These are phyloP conservation scores for Clonostachys rosea DNA, from an alignment of 2,329 filamentous ascomycete species.

Conservation along the genomic window DNA sequence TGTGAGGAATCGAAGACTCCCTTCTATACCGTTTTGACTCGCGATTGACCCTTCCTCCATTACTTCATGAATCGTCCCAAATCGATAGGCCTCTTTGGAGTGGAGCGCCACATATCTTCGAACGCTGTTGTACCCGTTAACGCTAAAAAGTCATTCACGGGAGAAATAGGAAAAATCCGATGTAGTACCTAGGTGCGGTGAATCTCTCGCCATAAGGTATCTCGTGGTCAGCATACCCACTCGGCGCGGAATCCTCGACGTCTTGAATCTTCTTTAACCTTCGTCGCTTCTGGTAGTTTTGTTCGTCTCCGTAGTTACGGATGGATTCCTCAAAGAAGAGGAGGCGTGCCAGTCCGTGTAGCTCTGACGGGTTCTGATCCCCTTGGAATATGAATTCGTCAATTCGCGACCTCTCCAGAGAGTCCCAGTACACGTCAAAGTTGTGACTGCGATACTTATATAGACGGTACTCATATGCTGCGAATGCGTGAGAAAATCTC, in stretches of 20 bases:
- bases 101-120: neutral
- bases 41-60: neutral
- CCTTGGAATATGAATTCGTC: constrained; percentile 29
- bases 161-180: too few relatives aligned
- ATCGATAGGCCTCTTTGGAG: constrained; percentile 1
- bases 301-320: neutral
- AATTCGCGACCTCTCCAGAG: constrained; percentile 63
- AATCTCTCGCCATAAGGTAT: constrained; percentile 2
- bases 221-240: constrained; percentile 2
- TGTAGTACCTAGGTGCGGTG: constrained; percentile 1
- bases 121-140: neutral
- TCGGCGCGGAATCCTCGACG: neutral
- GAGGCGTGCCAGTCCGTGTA: constrained; percentile 2
- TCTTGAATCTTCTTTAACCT: constrained; percentile 1
- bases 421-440: constrained; percentile 71
- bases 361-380: neutral
- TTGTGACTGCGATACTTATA: constrained; percentile 74
- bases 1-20: constrained; percentile 62
- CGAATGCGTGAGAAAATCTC: neutral
- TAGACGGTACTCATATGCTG: constrained; percentile 68
- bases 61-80: neutral
- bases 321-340: constrained; percentile 1
- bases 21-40: constrained; percentile 17
- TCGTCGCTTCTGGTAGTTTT: neutral
- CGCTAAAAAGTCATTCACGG: neutral